Evolutionary conservation across 73 alveolate species (phyloP).

Genomic region (Paramecium sexaurelia): DNA sequence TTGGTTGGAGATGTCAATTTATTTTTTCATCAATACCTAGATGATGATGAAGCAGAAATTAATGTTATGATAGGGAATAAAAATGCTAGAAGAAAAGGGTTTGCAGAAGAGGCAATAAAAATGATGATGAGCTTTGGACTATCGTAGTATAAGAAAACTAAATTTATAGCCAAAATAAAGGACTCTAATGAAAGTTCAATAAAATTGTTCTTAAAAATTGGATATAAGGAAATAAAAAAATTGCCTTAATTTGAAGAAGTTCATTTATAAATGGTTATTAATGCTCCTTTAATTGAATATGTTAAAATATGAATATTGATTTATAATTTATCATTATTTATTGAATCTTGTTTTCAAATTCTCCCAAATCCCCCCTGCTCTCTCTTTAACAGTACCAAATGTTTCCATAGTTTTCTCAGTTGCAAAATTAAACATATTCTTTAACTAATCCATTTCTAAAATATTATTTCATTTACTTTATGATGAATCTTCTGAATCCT

Average conservation of each 20-base stretch:
- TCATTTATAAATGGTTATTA: neutral
- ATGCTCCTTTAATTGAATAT: neutral
- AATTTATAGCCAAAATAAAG: conserved; percentile 60
- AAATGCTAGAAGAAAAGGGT: conserved; percentile 58
- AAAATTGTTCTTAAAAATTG: conserved; percentile 27
- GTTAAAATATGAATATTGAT: conserved; percentile 15
- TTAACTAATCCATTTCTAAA: conserved; percentile 15
- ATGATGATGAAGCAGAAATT: conserved; percentile 65
- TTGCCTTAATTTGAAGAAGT: conserved; percentile 41
- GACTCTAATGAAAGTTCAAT: conserved; percentile 38
- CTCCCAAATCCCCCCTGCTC: conserved; percentile 21
- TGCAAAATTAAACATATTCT: neutral
- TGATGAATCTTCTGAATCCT: conserved; percentile 40
- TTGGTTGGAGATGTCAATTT: conserved; percentile 62
- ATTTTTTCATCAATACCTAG: conserved; percentile 59
- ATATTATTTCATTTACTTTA: neutral
- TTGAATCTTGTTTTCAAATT: neutral
- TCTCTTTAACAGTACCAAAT: conserved; percentile 26
- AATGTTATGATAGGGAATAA: conserved; percentile 67
- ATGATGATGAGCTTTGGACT: conserved; percentile 59
- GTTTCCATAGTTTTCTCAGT: conserved; percentile 34
- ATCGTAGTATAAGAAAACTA: conserved; percentile 5
- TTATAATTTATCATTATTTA: neutral
- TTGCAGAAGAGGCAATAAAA: conserved; percentile 58
- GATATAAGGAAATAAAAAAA: conserved; percentile 18